Evolutionary conservation across 1,284 basidiomycete species (phyloP).

Genomic region (Acaromyces ingoldii): DNA sequence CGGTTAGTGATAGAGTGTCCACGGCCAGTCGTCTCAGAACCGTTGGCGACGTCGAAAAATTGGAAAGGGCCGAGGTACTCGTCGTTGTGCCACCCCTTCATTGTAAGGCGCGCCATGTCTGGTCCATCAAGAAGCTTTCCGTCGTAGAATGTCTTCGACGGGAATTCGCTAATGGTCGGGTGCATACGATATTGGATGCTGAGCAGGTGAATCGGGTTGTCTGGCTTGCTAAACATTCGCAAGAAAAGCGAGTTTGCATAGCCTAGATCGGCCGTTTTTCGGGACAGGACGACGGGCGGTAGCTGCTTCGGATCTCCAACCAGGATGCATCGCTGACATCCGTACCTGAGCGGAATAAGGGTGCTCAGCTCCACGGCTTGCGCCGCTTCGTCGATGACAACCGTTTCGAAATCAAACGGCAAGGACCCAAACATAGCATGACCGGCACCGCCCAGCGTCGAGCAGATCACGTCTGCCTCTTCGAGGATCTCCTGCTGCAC

Average conservation of each 20-base stretch:
- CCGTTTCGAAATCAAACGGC: slow-evolving; percentile 80
- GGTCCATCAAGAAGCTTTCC: slow-evolving; percentile 79
- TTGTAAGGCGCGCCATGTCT: slow-evolving; percentile 76
- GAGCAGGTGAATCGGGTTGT: slow-evolving; percentile 78
- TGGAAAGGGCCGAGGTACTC: slow-evolving; percentile 78
- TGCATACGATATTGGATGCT: slow-evolving; percentile 99
- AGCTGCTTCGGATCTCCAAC: slow-evolving; percentile 97
- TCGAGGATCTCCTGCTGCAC: slow-evolving; percentile 33
- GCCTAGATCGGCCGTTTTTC: slow-evolving; percentile 69
- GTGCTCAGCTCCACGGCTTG: slow-evolving; percentile 94
- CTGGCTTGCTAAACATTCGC: slow-evolving; percentile 73
- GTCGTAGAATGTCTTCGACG: slow-evolving; percentile 84
- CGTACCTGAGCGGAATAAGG: slow-evolving; percentile 91
- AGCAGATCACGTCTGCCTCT: slow-evolving; percentile 83
- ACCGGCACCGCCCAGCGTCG: slow-evolving; percentile 79
- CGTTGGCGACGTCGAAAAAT: slow-evolving; percentile 60
- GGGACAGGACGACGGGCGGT: slow-evolving; percentile 91
- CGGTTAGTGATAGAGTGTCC: slow-evolving; percentile 75
- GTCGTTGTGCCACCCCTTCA: slow-evolving; percentile 76
- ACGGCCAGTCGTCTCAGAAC: slow-evolving; percentile 59
- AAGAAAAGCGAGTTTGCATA: slow-evolving; percentile 94
- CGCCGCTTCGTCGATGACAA: slow-evolving; percentile 97
- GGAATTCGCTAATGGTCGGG: slow-evolving; percentile 84
- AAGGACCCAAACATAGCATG: slow-evolving; percentile 73
- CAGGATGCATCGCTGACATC: slow-evolving; percentile 78